A percentile compares a stretch with the other conserved stretches of the same genome.
Conservation (phyloP, 805 yeast genomes). For the Vanderwaltozyma tropicalis region DNA sequence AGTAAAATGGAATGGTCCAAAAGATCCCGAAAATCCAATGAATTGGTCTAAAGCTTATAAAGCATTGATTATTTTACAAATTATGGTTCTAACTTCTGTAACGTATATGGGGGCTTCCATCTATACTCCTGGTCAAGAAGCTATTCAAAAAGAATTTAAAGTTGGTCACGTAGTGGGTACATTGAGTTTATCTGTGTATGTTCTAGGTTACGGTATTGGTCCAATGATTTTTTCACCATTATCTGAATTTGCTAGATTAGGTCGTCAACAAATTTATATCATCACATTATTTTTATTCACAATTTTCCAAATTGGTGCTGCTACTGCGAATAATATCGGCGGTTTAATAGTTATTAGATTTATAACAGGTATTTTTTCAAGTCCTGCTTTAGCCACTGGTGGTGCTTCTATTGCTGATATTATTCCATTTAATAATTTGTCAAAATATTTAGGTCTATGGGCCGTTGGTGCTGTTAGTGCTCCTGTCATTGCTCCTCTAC, state of each 20-base stretch:
- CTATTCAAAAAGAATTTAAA: conserved; percentile 36
- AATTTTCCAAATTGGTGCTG: conserved; percentile 48
- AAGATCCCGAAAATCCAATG: conserved; percentile 46
- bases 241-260: conserved; percentile 44
- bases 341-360: conserved; percentile 42
- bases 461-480: conserved; percentile 45
- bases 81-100: conserved; percentile 39
- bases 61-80: conserved; percentile 29
- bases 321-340: conserved; percentile 40
- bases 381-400: conserved; percentile 49
- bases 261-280: conserved; percentile 43
- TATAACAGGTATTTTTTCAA: conserved; percentile 43
- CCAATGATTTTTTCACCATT: conserved; percentile 51
- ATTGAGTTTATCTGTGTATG: conserved; percentile 44
- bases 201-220: conserved; percentile 52
- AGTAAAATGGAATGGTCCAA: conserved; percentile 21
- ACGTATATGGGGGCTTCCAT: conserved; percentile 50
- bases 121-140: conserved; percentile 40
- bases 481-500: conserved; percentile 45
- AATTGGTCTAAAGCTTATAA: conserved; percentile 43
- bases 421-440: conserved; percentile 32
- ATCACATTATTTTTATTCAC: conserved; percentile 37
- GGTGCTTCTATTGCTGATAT: conserved; percentile 50
- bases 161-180: conserved; percentile 36
- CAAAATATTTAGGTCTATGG: conserved; percentile 43